Conservation (phyloP, 2,329 filamentous ascomycete genomes). For the Didymella keratinophila region DNA sequence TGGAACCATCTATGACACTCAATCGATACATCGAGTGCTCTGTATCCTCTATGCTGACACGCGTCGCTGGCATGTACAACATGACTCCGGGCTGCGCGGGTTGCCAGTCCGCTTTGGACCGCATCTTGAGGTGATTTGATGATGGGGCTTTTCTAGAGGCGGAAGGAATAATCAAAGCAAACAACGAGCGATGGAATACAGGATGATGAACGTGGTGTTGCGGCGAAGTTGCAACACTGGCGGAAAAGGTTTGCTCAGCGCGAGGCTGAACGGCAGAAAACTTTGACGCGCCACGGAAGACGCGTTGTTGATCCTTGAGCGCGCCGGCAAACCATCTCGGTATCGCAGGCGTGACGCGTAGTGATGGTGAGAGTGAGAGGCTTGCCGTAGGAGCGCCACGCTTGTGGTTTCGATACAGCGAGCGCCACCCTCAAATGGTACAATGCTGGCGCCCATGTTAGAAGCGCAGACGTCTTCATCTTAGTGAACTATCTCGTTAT, state of each 20-base stretch:
- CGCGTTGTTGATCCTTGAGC: not conserved
- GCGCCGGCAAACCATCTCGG: not conserved
- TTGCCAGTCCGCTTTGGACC: not conserved
- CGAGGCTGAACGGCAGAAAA: not conserved
- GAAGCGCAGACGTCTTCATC: too few species aligned
- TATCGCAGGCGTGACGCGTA: constrained; percentile 8
- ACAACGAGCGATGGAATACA: too few species aligned
- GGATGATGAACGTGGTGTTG: not conserved
- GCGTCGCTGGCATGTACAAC: not conserved
- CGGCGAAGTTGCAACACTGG: not conserved
- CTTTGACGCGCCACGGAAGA: not conserved
- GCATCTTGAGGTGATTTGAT: not conserved
- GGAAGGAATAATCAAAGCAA: not conserved
- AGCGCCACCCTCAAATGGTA: too few species aligned
- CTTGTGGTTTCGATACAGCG: too few species aligned
- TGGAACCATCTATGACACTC: not conserved
- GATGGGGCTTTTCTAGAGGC: not conserved
- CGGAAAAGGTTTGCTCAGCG: not conserved
- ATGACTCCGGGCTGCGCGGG: not conserved
- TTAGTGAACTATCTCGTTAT: too few species aligned
- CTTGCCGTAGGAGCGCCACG: too few species aligned
- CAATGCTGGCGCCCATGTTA: too few species aligned
- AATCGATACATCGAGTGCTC: not conserved
- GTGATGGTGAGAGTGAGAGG: constrained; percentile 11
- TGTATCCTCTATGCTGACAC: not conserved